Evolutionary conservation across 768 basidiomycete genomes (phyloP).

Genomic region (Pleurotus salmoneostramineus): DNA sequence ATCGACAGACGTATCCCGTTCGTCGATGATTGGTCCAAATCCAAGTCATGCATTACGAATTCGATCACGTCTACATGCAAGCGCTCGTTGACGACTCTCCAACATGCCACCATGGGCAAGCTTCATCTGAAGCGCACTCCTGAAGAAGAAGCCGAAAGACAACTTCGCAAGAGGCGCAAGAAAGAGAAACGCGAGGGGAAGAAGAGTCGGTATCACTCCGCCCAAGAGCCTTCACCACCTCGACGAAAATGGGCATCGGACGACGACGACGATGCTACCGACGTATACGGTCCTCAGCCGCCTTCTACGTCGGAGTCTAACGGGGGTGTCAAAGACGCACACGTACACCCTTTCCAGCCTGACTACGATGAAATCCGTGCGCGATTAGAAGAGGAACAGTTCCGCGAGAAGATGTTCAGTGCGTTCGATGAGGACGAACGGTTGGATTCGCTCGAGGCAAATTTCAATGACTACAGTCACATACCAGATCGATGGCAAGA

Average conservation of each 20-base stretch:
- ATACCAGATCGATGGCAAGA: slow-evolving; percentile 68
- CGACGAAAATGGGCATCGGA: slow-evolving; percentile 18
- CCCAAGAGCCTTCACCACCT: background rate
- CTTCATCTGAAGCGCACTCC: slow-evolving; percentile 62
- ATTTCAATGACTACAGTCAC: slow-evolving; percentile 65
- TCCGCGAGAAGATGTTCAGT: slow-evolving; percentile 69
- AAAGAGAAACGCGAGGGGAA: slow-evolving; percentile 21
- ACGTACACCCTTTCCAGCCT: slow-evolving; percentile 19
- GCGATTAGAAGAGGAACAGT: slow-evolving; percentile 60
- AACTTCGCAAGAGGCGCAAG: slow-evolving; percentile 32
- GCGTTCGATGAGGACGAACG: slow-evolving; percentile 73
- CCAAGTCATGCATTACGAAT: too few species aligned
- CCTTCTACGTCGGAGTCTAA: slow-evolving; percentile 1
- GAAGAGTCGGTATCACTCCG: slow-evolving; percentile 1
- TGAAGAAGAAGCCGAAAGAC: slow-evolving; percentile 49
- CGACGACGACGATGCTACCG: slow-evolving; percentile 13
- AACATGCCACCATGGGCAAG: slow-evolving; percentile 35
- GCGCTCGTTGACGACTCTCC: background rate
- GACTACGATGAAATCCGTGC: slow-evolving; percentile 47
- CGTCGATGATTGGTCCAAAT: too few species aligned
- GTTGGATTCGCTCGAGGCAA: slow-evolving; percentile 57
- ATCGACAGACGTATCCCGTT: too few species aligned
- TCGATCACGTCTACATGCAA: too few species aligned
- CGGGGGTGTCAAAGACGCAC: background rate
- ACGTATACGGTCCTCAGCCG: slow-evolving; percentile 18